Conservation (phyloP, 2,329 filamentous ascomycete genomes). For the Aspergillus chevalieri region DNA sequence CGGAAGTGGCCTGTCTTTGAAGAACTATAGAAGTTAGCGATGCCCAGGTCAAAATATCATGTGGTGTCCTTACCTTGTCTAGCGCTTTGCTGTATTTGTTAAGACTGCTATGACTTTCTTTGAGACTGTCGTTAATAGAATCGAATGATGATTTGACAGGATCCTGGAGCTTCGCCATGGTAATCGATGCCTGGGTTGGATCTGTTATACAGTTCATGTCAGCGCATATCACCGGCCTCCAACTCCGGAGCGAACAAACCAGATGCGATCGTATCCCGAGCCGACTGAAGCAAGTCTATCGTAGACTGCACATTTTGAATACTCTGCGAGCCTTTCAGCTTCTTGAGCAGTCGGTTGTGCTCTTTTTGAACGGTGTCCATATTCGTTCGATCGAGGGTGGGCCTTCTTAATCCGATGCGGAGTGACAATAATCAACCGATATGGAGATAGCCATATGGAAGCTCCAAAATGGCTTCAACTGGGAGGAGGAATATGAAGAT, state of each 20-base stretch:
- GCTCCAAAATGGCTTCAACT: background rate
- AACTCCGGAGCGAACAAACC: conserved; percentile 45
- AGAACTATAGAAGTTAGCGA: conserved; percentile 44
- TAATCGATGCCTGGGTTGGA: conserved; percentile 63
- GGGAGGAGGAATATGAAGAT: background rate
- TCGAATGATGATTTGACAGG: conserved; percentile 78
- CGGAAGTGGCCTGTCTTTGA: conserved; percentile 62
- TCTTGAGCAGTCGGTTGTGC: conserved; percentile 64
- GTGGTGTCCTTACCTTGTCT: conserved; percentile 57
- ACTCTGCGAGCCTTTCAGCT: conserved; percentile 62
- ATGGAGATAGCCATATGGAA: conserved; percentile 21
- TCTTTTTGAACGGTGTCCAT: conserved; percentile 68
- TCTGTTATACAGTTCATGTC: conserved; percentile 40
- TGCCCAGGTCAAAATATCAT: background rate
- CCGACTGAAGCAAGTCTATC: conserved; percentile 67
- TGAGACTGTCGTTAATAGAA: conserved; percentile 70
- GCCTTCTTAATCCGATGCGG: conserved; percentile 18
- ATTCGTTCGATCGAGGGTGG: conserved; percentile 10
- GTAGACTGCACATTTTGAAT: conserved; percentile 76
- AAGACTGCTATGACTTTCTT: conserved; percentile 74
- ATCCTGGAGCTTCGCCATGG: conserved; percentile 77
- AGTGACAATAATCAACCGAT: conserved; percentile 13
- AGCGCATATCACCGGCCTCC: background rate
- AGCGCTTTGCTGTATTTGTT: conserved; percentile 79
- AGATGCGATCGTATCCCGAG: conserved; percentile 65